A percentile compares a stretch with the other conserved stretches of the same genome.
Conservation (phyloP, 2,329 filamentous ascomycete genomes). For the Fusarium mangiferae region DNA sequence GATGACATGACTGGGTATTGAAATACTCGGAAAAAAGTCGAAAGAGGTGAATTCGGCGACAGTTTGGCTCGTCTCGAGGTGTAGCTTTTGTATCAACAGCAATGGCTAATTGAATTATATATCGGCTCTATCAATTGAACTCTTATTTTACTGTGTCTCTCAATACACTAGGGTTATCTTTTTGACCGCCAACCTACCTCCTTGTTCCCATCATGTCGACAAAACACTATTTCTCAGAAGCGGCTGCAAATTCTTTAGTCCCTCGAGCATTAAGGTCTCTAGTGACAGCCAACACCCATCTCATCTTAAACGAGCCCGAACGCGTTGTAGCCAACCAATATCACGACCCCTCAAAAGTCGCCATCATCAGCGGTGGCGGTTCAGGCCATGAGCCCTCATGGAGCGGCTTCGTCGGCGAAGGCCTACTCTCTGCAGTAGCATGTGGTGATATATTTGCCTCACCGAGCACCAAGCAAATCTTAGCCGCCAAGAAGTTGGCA, state of each 20-base stretch:
- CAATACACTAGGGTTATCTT: no score
- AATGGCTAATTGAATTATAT: neutral
- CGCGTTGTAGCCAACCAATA: neutral
- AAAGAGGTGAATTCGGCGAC: fast-evolving
- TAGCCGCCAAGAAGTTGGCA: neutral
- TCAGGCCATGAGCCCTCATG: neutral
- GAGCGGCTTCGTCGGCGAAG: fast-evolving
- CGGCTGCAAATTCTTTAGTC: neutral
- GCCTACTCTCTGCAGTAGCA: neutral
- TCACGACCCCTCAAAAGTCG: neutral
- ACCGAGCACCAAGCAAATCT: neutral
- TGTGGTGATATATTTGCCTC: neutral
- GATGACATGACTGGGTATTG: neutral
- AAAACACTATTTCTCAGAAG: neutral
- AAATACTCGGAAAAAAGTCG: neutral
- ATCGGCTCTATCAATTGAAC: neutral
- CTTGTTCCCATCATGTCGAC: fast-evolving
- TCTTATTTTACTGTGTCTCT: neutral
- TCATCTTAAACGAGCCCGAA: neutral
- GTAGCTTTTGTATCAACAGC: fast-evolving
- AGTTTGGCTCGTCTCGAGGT: neutral
- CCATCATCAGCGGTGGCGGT: neutral
- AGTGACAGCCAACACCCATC: neutral
- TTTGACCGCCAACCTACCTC: fast-evolving
- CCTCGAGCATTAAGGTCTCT: neutral